Evolutionary conservation across 148 eudicot genomes (phyloP).

Genomic region (Rhododendron ovatum): DNA sequence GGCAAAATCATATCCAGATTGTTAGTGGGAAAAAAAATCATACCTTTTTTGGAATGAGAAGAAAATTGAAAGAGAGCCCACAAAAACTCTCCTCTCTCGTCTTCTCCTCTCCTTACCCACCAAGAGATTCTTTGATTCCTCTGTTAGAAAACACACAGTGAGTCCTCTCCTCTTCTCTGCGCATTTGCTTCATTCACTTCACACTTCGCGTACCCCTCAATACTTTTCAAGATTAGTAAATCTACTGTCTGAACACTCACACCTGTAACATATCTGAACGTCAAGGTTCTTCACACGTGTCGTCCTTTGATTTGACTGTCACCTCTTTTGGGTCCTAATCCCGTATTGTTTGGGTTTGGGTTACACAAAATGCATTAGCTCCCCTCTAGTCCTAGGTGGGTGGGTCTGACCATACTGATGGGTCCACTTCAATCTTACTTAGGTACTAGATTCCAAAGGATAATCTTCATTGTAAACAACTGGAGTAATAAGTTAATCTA

Average conservation of each 20-base stretch:
- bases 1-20: constrained; percentile 7
- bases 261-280: neutral
- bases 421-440: neutral
- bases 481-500: neutral
- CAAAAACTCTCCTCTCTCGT: neutral
- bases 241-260: constrained; percentile 3
- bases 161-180: neutral
- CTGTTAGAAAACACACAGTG: neutral
- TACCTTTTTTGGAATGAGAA: constrained; percentile 6
- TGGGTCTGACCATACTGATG: neutral
- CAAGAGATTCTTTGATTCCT: constrained; percentile 23
- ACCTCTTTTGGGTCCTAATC: neutral
- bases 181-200: constrained; percentile 7
- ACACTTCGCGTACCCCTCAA: constrained; percentile 3
- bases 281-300: neutral
- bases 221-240: constrained; percentile 5
- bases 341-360: neutral
- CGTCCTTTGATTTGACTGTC: neutral
- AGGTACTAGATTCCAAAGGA: neutral
- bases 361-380: neutral
- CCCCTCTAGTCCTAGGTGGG: neutral
- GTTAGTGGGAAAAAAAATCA: neutral
- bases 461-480: neutral
- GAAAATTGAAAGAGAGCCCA: constrained; percentile 12
- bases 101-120: constrained; percentile 2